A percentile compares a stretch with the other conserved stretches of the same genome.
phyloP scores from a whole-genome alignment of 352 stramenopile species.

The Pythium brassicae region DNA sequence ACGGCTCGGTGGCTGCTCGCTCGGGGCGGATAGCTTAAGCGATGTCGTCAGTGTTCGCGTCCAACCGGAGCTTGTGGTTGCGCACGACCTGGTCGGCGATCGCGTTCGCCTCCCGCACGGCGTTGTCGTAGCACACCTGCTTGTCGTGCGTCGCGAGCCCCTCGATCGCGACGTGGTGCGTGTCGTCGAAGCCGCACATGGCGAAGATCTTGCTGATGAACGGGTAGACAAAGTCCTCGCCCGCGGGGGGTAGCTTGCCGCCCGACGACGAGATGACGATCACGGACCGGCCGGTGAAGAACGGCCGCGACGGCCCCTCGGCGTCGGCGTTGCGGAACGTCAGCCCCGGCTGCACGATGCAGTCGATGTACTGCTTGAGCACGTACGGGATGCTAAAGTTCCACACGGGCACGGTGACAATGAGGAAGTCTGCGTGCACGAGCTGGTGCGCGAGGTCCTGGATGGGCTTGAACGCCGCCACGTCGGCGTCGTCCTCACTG shows the following conservation, averaged over 20 bases:
- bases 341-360: constrained; percentile 63
- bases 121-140: constrained; percentile 52
- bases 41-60: constrained; percentile 25
- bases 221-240: constrained; percentile 66
- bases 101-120: constrained; percentile 44
- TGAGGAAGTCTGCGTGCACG: constrained; percentile 63
- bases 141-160: constrained; percentile 62
- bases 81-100: constrained; percentile 57
- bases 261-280: constrained; percentile 78
- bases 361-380: constrained; percentile 84
- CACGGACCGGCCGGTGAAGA: constrained; percentile 48
- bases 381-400: constrained; percentile 77
- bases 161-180: constrained; percentile 60
- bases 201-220: constrained; percentile 74
- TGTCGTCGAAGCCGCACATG: constrained; percentile 70
- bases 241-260: constrained; percentile 43
- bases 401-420: constrained; percentile 75
- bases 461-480: constrained; percentile 61
- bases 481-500: constrained; percentile 46
- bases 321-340: constrained; percentile 69
- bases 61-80: constrained; percentile 48
- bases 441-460: constrained; percentile 59
- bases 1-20: not conserved
- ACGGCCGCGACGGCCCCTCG: constrained; percentile 48
- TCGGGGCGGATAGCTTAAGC: not conserved